Percentiles rank a stretch among this genome's conserved stretches.
Evolutionary conservation across 345 rosid species (phyloP).

Genomic region (Acer campestre): DNA sequence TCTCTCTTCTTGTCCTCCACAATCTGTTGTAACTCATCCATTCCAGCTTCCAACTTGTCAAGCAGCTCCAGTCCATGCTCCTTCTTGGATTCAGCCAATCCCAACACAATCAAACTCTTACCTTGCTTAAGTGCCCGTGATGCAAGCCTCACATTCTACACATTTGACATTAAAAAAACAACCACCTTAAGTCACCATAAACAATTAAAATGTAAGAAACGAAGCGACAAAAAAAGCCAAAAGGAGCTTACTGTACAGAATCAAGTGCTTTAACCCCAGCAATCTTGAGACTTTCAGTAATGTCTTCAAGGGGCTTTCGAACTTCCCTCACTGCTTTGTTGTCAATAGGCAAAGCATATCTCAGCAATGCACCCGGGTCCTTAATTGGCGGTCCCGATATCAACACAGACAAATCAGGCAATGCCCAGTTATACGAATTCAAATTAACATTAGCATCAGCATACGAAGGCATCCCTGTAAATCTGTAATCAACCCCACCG

Average conservation of each 20-base stretch:
- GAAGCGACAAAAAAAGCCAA: not conserved
- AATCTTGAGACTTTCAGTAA: slow-evolving; percentile 87
- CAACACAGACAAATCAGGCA: slow-evolving; percentile 76
- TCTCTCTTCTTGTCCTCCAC: slow-evolving; percentile 91
- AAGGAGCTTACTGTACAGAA: slow-evolving; percentile 65
- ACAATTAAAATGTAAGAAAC: not conserved
- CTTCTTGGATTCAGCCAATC: slow-evolving; percentile 87
- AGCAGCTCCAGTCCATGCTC: slow-evolving; percentile 79
- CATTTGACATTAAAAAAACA: slow-evolving; percentile 4
- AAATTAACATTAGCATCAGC: slow-evolving; percentile 41
- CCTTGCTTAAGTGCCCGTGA: slow-evolving; percentile 74
- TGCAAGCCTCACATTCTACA: slow-evolving; percentile 91
- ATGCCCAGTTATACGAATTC: slow-evolving; percentile 54
- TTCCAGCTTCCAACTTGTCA: slow-evolving; percentile 75
- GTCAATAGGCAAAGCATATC: slow-evolving; percentile 88
- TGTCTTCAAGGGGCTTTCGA: slow-evolving; percentile 94
- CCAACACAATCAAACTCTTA: slow-evolving; percentile 66
- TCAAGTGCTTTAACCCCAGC: slow-evolving; percentile 90
- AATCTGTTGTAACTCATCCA: slow-evolving; percentile 84
- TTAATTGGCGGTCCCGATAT: slow-evolving; percentile 98
- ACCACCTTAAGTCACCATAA: not conserved
- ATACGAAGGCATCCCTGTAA: slow-evolving; percentile 58
- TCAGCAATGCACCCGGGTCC: slow-evolving; percentile 81
- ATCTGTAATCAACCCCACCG: slow-evolving; percentile 60
- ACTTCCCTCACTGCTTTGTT: slow-evolving; percentile 93